Evolutionary conservation across 208 protist genomes (phyloP).

Genomic region (Leishmania aethiopica): DNA sequence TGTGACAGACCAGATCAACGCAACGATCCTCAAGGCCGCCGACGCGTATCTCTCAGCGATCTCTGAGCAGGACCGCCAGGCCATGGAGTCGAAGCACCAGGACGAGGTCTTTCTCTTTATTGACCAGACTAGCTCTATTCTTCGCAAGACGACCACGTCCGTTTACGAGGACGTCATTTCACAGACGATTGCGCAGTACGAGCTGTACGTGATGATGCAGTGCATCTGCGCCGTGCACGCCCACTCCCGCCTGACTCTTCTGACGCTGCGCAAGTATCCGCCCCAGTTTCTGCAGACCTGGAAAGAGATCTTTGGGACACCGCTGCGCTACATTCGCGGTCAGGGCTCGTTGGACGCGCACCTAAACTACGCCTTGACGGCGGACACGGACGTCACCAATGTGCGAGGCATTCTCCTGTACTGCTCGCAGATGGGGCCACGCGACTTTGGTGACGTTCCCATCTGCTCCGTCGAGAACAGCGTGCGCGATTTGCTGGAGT

Average conservation of each 20-base stretch:
- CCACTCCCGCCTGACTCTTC: constrained; percentile 63
- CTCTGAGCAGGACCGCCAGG: constrained; percentile 21
- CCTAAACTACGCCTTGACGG: constrained; percentile 76
- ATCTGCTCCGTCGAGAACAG: constrained; percentile 87
- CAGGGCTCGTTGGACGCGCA: constrained; percentile 81
- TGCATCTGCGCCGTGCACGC: constrained; percentile 77
- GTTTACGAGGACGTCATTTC: constrained; percentile 87
- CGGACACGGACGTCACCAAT: constrained; percentile 37
- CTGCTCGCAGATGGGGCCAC: constrained; percentile 85
- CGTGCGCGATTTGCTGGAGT: constrained; percentile 68
- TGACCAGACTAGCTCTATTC: constrained; percentile 83
- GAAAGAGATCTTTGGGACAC: constrained; percentile 58
- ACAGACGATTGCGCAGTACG: constrained; percentile 75
- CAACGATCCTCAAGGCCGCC: constrained; percentile 48
- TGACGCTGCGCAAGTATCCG: constrained; percentile 68
- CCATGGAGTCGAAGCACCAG: constrained; percentile 14
- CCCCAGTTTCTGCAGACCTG: constrained; percentile 68
- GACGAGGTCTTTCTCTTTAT: constrained; percentile 86
- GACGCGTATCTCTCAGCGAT: constrained; percentile 28
- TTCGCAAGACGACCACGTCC: constrained; percentile 62
- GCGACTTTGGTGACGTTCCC: constrained; percentile 87
- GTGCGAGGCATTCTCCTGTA: constrained; percentile 86
- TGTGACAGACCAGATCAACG: constrained; percentile 48
- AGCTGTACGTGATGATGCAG: constrained; percentile 88
- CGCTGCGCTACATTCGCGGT: constrained; percentile 80